A percentile compares a stretch with the other conserved stretches of the same genome.
Evolutionary conservation across 108 stramenopile species (phyloP).

Genomic region (Skeletonema tropicum): DNA sequence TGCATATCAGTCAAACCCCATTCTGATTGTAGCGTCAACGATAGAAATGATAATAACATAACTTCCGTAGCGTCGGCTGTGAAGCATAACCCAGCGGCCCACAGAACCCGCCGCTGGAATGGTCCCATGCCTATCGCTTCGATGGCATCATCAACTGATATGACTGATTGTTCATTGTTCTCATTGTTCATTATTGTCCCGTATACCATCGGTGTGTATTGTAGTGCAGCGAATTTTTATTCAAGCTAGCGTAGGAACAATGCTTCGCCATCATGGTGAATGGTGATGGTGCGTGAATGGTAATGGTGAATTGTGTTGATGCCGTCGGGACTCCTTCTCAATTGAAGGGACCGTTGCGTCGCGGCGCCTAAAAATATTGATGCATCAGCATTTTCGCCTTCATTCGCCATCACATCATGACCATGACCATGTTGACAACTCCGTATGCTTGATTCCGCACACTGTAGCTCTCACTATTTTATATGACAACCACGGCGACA

Average conservation of each 20-base stretch:
- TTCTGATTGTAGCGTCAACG: constrained; percentile 65
- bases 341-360: not conserved
- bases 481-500: no score
- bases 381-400: no score
- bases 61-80: constrained; percentile 86
- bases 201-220: not conserved
- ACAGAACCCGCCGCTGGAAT: constrained; percentile 68
- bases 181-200: not conserved
- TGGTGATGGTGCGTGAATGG: not conserved
- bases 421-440: no score
- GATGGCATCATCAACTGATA: constrained; percentile 72
- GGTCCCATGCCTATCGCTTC: constrained; percentile 70
- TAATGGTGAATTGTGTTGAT: no score
- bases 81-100: constrained; percentile 84
- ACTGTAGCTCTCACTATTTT: no score
- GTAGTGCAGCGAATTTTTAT: not conserved
- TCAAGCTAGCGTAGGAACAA: not conserved
- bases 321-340: not conserved
- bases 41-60: constrained; percentile 70
- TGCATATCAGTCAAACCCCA: constrained; percentile 67
- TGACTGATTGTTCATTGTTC: not conserved
- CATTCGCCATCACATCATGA: no score
- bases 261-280: not conserved
- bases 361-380: no score
- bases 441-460: no score